phyloP scores from a whole-genome alignment of 352 stramenopile genomes.

The Pythium angustatum region DNA sequence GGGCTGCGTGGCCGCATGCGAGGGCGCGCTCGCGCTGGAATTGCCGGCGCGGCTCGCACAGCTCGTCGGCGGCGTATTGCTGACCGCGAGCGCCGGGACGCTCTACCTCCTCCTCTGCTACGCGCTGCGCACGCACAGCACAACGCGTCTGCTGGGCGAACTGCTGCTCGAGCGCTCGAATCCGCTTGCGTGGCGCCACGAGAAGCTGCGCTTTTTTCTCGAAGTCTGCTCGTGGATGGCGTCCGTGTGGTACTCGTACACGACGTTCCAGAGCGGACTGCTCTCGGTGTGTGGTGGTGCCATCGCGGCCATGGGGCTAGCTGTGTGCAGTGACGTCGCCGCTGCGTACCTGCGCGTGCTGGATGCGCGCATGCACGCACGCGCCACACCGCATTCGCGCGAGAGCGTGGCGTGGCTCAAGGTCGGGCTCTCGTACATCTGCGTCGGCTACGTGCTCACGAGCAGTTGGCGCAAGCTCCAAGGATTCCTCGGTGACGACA shows the following conservation, averaged over 20 bases:
- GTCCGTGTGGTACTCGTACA: constrained; percentile 72
- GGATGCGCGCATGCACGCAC: constrained; percentile 37
- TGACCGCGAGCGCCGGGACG: constrained; percentile 47
- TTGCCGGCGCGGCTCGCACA: constrained; percentile 46
- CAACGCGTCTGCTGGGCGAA: constrained; percentile 35
- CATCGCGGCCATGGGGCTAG: constrained; percentile 40
- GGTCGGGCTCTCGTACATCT: constrained; percentile 59
- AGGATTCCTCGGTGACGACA: constrained; percentile 43
- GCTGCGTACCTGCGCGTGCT: constrained; percentile 56
- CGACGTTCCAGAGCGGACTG: constrained; percentile 42
- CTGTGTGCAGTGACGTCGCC: constrained; percentile 56
- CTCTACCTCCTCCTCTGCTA: constrained; percentile 57
- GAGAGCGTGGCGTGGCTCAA: constrained; percentile 70
- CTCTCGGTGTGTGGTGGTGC: constrained; percentile 51
- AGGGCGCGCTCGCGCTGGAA: constrained; percentile 32
- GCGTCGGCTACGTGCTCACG: constrained; percentile 68
- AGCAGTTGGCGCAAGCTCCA: constrained; percentile 46
- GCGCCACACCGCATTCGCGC: constrained; percentile 32
- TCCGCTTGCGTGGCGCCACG: constrained; percentile 48
- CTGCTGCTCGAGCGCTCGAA: constrained; percentile 58
- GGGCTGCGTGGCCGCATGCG: constrained; percentile 32
- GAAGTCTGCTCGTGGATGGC: constrained; percentile 77
- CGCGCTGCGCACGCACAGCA: constrained; percentile 30
- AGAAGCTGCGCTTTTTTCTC: constrained; percentile 60
- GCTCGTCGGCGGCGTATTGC: constrained; percentile 53